phyloP scores from a whole-genome alignment of 768 basidiomycete genomes.

The Ephemerocybe angulata region DNA sequence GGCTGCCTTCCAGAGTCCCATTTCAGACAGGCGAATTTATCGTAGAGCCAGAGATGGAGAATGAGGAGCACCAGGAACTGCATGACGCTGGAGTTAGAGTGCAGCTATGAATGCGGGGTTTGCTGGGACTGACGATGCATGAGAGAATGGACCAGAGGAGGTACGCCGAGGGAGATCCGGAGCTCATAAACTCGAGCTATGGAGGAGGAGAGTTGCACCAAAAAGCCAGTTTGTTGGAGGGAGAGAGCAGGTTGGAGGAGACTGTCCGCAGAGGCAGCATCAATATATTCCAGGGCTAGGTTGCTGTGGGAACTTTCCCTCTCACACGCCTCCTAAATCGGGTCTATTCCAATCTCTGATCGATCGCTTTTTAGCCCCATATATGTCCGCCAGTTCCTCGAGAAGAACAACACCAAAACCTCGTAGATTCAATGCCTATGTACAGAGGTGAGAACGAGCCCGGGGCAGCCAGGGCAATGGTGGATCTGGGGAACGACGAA shows the following conservation, averaged over 20 bases:
- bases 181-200: constrained; percentile 48
- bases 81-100: constrained; percentile 9
- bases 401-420: no score
- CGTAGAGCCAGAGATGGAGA: constrained; percentile 78
- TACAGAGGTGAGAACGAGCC: neutral
- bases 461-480: neutral
- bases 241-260: constrained; percentile 11
- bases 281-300: neutral
- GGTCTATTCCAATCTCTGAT: neutral
- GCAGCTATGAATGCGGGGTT: constrained; percentile 37
- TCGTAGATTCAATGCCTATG: neutral
- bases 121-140: constrained; percentile 52
- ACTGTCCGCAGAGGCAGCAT: neutral
- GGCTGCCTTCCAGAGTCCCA: constrained; percentile 77
- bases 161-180: constrained; percentile 70
- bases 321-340: neutral
- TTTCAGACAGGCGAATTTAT: constrained; percentile 68
- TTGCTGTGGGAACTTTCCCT: neutral
- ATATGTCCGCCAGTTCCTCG: no score
- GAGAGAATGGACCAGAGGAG: constrained; percentile 75
- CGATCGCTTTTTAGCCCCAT: neutral
- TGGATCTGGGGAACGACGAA: no score
- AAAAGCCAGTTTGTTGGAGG: constrained; percentile 13
- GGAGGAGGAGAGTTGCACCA: neutral
- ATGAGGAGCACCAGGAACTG: constrained; percentile 69